Evolutionary conservation across 495 filamentous ascomycete species (phyloP).

Genomic region (Trichoderma parareesei): DNA sequence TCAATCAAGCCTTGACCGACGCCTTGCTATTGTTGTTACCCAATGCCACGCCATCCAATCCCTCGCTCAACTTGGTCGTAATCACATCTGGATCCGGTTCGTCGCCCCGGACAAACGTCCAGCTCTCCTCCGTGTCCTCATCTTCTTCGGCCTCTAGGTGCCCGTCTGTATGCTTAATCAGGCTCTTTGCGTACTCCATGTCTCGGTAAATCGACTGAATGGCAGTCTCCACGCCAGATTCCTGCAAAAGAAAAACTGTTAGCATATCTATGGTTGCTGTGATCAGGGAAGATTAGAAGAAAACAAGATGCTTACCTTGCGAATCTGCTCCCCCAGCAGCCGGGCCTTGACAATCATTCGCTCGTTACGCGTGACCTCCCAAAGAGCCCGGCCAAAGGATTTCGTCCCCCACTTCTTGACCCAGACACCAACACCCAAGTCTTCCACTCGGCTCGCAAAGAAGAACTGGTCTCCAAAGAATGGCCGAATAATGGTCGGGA

Average conservation of each 20-base stretch:
- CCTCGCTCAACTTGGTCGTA: conserved; percentile 21
- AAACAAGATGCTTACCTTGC: conserved; percentile 52
- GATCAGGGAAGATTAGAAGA: neutral
- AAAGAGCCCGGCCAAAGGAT: conserved; percentile 76
- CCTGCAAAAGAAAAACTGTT: conserved; percentile 39
- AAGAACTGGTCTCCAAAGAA: conserved; percentile 99
- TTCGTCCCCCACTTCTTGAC: conserved; percentile 81
- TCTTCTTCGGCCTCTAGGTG: conserved; percentile 11
- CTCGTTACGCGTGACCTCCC: conserved; percentile 81
- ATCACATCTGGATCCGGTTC: conserved; percentile 26
- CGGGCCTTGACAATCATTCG: conserved; percentile 83
- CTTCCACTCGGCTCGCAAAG: conserved; percentile 81
- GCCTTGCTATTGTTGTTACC: conserved; percentile 9
- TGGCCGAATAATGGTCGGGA: conserved; percentile 91
- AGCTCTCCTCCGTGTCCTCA: conserved; percentile 36
- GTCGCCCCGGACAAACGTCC: conserved; percentile 41
- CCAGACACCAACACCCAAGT: conserved; percentile 84
- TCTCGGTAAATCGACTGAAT: conserved; percentile 93
- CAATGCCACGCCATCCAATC: conserved; percentile 5
- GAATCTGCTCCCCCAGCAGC: conserved; percentile 75
- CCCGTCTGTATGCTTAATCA: conserved; percentile 51
- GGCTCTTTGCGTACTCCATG: conserved; percentile 85
- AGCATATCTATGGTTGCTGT: conserved; percentile 14
- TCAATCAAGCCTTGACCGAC: conserved; percentile 2
- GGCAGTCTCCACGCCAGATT: conserved; percentile 80